Base-by-base conservation (phyloP, 768 basidiomycete genomes). In the Leccinum broughii region DNA sequence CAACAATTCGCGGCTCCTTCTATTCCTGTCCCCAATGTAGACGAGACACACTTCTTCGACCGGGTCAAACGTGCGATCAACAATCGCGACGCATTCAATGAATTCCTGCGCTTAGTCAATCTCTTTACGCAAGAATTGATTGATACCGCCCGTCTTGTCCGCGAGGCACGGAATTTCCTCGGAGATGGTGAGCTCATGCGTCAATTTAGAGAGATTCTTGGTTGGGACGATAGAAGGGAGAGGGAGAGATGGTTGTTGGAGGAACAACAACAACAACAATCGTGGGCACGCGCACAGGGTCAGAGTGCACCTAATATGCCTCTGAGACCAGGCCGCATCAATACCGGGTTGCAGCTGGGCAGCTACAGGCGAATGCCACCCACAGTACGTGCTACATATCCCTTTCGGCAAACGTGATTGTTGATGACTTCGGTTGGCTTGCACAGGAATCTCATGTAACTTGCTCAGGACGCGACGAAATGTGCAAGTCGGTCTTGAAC, bases 401-500 rank as follows among this genome's bases (percentile, higher is more conserved):
- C 4, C 30, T 39, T 24, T 6, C n/a, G 7, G 1, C 4, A 14
- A 46, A 35, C 3, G n/a, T 7, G 13, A 17, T 60, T 35, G 54
- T 34, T 65, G 39, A 63, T 9, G 5, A 20, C 44, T 9, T 39
- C 55, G 49, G 34, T 55, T 30, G 28, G 26, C 28, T 9, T 51
- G 41, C 22, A 24, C 67, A 97, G 94, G 95, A 95, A 75, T 85
- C 86, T 57, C 88, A 89, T 56, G 87, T 96, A 14, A 79, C 89
- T 0, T 99, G 97, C 70, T 92, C 95, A 2, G 97, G 97, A 2
- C 90, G 97, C 15, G 97, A 98, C 68, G 92, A 94, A 22, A 95
- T 98, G 89, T 98, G 96, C 74, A 90, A 88, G 69, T 87, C 91
- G 7, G 97, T 99, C 5, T 78, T 99, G 55, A 99, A 99, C 70